Evolutionary conservation across 2,329 filamentous ascomycete genomes (phyloP), one percentile per base, ranked within the genome.

Genomic region (Diplodia seriata): DNA sequence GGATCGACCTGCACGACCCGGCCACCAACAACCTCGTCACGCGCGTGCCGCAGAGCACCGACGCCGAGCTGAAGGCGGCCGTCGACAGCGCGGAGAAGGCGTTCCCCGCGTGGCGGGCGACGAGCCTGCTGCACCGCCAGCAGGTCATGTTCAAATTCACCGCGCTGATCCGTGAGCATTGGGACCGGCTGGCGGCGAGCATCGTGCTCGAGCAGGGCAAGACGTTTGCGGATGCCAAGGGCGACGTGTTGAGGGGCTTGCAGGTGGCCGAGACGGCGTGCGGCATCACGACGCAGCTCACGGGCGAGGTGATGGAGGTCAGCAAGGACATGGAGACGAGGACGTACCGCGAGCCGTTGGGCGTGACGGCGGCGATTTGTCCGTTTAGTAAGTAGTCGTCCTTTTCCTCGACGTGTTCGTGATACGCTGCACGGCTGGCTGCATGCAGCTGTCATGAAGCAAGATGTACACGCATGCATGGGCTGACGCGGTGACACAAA

Each of bases 171-270:
- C 85, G 91, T 64, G 90, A 94, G 81, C 90, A 95, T 82, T 94
- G 91, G 91, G 92, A 95, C 78, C 86, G 92, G 20, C 82, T 95
- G 72, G 92, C 92, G 18, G 91, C 92, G 14, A 93, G 90, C 81
- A 95, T 95, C 78, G 94, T 91, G 7, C 85, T 94, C 68, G 92
- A 95, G 83, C 92, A 95, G 83, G 92, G 92, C 78, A 95, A 95
- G 86, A 95, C 92, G 0, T 90, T 94, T 78, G 90, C 90, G 65
- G 92, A 95, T 78, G 91, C 92, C 43, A 90, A 85, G 79, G 92
- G 92, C 54, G 92, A 95, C 78, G 92, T 95, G 26, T 85, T 94
- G 62, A 86, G 92, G 73, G 92, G 92, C 56, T 84, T 95, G 69
- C 92, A 95, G 83, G 92, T 95, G 31, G 92, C 92, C 2, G 92